Base-by-base conservation (phyloP, 306 rosid genomes). In the Castanospermum australe region DNA sequence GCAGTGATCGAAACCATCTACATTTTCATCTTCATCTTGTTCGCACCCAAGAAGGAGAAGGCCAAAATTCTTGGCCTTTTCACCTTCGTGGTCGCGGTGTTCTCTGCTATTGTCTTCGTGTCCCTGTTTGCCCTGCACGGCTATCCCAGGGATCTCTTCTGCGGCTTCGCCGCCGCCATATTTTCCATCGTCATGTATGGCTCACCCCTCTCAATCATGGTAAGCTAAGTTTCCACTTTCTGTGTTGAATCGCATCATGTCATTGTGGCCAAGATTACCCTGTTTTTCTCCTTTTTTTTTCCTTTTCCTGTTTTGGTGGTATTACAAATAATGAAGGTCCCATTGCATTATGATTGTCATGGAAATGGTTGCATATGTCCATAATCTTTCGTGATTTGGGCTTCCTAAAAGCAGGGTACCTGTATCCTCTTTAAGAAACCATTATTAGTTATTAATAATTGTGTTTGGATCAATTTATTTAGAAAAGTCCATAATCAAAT, bases 171-270 rank as follows among this genome's bases (percentile, higher is more conserved):
- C 3, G 85, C 97, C 12, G 71, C 92, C 1, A 35, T 95, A 35
- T 91, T 90, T 67, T 92, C 99, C 77, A 89, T 95, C 75, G 50
- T 90, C 86, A 95, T 95, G 99, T 95, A 91, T 45, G 91, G 87
- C 67, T 92, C 98, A 2, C 99, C 99, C 0, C 90, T 95, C 52
- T 85, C 97, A 8, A 91, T 95, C 35, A 87, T 95, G 97, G 99
- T 95, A 82, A 78, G 82, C 30, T 25, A 24, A 30, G 0, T n/a
- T 41, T 6, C 13, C 66, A 38, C n/a, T 75, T 68, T 44, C 9
- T n/a, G 1, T 81, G 7, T 62, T 62, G 21, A 24, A 42, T 38
- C n/a, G 2, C 33, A 17, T 61, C 61, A 61, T 62, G 17, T 61
- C 30, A 7, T 20, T 1, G 9, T 66, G 20, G 4, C 65, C 45